phyloP scores from a whole-genome alignment of 2,329 filamentous ascomycete genomes.

The Pseudomassariella vexata region DNA sequence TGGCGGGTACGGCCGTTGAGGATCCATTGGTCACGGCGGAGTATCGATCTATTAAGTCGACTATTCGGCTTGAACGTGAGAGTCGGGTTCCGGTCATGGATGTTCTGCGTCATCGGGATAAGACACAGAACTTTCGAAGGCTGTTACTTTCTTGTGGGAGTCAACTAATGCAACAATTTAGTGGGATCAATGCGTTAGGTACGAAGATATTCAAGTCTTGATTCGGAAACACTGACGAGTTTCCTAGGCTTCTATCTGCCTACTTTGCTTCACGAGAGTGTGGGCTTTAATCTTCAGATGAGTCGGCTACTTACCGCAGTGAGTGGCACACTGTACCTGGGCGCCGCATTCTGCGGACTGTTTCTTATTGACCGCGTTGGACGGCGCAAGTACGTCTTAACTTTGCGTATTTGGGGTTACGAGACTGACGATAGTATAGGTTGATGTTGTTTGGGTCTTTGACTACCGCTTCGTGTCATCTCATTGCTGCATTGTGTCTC shows the following conservation, averaged over 20 bases:
- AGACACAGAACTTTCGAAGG: conserved; percentile 23
- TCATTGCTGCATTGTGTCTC: conserved; percentile 30
- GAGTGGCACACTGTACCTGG: conserved; percentile 34
- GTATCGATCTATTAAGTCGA: conserved; percentile 28
- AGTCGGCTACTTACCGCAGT: conserved; percentile 50
- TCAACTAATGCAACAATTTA: conserved; percentile 44
- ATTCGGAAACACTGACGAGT: too few species aligned
- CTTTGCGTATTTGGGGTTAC: neutral
- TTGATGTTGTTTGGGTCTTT: conserved; percentile 33
- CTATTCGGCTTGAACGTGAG: conserved; percentile 28
- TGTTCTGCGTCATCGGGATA: conserved; percentile 29
- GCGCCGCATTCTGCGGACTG: conserved; percentile 29
- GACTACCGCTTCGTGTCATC: conserved; percentile 27
- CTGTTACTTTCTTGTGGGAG: conserved; percentile 34
- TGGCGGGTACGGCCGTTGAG: conserved; percentile 33
- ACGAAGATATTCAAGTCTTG: too few species aligned
- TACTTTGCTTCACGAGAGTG: conserved; percentile 48
- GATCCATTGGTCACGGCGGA: conserved; percentile 24
- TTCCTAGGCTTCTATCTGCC: conserved; percentile 43
- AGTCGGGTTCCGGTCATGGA: conserved; percentile 25
- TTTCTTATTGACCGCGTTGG: conserved; percentile 34
- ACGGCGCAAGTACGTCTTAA: conserved; percentile 26
- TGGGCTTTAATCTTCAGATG: conserved; percentile 45
- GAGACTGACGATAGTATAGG: conserved; percentile 13
- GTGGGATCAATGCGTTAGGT: conserved; percentile 31